phyloP scores from a whole-genome alignment of 345 rosid species.

The Diplotaxis tenuifolia region DNA sequence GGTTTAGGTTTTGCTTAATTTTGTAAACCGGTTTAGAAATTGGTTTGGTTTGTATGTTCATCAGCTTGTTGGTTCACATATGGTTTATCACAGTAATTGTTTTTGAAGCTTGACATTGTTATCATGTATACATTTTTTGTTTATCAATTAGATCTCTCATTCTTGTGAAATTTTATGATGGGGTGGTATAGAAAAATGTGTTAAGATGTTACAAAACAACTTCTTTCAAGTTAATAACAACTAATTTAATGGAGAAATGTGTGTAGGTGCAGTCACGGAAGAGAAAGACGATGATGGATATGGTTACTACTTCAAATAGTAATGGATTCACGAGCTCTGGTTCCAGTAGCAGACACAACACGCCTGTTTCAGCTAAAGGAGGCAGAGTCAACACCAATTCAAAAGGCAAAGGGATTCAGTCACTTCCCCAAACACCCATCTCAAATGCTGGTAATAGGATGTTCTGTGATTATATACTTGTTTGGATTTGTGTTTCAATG shows the following conservation, averaged over 20 bases:
- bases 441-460: slow-evolving; percentile 60
- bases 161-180: slow-evolving; percentile 9
- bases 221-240: slow-evolving; percentile 9
- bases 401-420: slow-evolving; percentile 57
- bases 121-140: no score
- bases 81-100: background rate
- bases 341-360: slow-evolving; percentile 41
- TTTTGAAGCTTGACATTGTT: background rate
- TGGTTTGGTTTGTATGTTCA: background rate
- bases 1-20: slow-evolving; percentile 8
- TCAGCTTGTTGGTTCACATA: background rate
- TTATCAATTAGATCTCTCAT: background rate
- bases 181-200: background rate
- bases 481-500: background rate
- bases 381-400: slow-evolving; percentile 57
- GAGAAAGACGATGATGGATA: slow-evolving; percentile 49
- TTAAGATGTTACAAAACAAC: background rate
- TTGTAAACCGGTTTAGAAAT: background rate
- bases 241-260: no score
- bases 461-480: background rate
- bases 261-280: slow-evolving; percentile 53
- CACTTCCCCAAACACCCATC: slow-evolving; percentile 66
- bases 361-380: slow-evolving; percentile 77
- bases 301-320: slow-evolving; percentile 35
- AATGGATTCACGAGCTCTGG: slow-evolving; percentile 51